Base-by-base conservation (phyloP, 2,329 filamentous ascomycete species). In the Sporothrix pallida region DNA sequence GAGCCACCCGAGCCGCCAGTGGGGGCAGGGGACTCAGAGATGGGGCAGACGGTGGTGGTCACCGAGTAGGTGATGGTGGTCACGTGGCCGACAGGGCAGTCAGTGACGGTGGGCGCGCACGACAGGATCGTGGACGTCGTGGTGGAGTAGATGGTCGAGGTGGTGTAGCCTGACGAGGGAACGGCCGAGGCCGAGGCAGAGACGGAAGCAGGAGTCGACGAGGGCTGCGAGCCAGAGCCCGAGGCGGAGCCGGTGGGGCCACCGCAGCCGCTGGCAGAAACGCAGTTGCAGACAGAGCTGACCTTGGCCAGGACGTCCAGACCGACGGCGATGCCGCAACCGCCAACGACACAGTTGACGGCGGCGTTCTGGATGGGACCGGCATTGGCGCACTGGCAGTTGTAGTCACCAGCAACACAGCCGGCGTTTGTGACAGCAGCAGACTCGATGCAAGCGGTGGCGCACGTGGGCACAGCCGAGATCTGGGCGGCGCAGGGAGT, bases 211-310 rank as follows among this genome's bases (percentile, higher is more conserved):
- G 70, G 37, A 12, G 26, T n/a, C 10, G 60, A 54, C 9, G 60
- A 23, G 17, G 72, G 63, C 15, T 37, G n/a, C 9, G 52, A 46
- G 37, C 37, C 60, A 46, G 60, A 71, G 5, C 50, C n/a, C n/a
- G 69, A 68, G 20, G 52, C 37, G 8, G 52, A 42, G 15, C 42
- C 12, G 10, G 72, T 50, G 5, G 68, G 20, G 20, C 46, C 69
- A 10, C 52, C 71, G n/a, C 74, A 75, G 46, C 70, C 70, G n/a
- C 70, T 72, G 17, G 20, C n/a, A 4, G 70, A 62, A n/a, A 70
- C 67, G 15, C 67, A 70, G 8, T 26, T 12, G 50, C 50, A 70
- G 31, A 70, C 68, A 2, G 26, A 37, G 9, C 10, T 17, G 8
- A 70, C 63, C n/a, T 44, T 23, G 9, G n/a, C 6, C n/a, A 69